phyloP scores from a whole-genome alignment of 148 eudicot species.

The Limonium bicolor region DNA sequence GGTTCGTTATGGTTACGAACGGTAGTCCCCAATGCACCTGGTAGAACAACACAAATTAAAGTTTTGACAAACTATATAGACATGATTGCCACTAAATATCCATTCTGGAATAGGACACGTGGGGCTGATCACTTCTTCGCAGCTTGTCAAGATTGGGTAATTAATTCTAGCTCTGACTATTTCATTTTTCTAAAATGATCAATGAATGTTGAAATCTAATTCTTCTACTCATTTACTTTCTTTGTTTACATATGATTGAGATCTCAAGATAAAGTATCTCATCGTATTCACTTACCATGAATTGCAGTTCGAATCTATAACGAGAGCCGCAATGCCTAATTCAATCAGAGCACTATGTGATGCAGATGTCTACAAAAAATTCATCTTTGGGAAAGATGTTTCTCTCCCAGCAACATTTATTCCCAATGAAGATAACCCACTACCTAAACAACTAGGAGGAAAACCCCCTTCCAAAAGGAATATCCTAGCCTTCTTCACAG shows the following conservation, averaged over 20 bases:
- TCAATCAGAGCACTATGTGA: slow-evolving; percentile 65
- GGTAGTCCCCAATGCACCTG: slow-evolving; percentile 43
- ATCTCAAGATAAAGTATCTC: slow-evolving; percentile 57
- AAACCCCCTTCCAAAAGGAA: slow-evolving; percentile 27
- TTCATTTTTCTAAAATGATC: slow-evolving; percentile 10
- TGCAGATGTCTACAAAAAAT: slow-evolving; percentile 44
- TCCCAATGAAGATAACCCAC: slow-evolving; percentile 26
- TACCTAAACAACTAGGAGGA: slow-evolving; percentile 37
- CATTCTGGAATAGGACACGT: slow-evolving; percentile 57
- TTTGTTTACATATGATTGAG: slow-evolving; percentile 10
- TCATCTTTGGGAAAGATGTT: slow-evolving; percentile 47
- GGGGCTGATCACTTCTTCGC: slow-evolving; percentile 66
- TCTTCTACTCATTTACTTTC: not conserved
- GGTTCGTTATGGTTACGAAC: slow-evolving; percentile 44
- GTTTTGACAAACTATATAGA: slow-evolving; percentile 30
- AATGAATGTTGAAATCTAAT: slow-evolving; percentile 29
- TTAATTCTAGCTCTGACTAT: too few species aligned
- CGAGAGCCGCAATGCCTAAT: slow-evolving; percentile 25
- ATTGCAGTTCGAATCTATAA: too few species aligned
- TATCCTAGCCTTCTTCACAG: slow-evolving; percentile 54
- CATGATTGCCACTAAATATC: slow-evolving; percentile 29
- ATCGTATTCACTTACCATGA: slow-evolving; percentile 78
- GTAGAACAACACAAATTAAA: slow-evolving; percentile 22
- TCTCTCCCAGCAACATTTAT: slow-evolving; percentile 58
- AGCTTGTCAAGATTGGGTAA: slow-evolving; percentile 86